Base-by-base conservation (phyloP, 306 rosid genomes). In the Lathyrus sativus region DNA sequence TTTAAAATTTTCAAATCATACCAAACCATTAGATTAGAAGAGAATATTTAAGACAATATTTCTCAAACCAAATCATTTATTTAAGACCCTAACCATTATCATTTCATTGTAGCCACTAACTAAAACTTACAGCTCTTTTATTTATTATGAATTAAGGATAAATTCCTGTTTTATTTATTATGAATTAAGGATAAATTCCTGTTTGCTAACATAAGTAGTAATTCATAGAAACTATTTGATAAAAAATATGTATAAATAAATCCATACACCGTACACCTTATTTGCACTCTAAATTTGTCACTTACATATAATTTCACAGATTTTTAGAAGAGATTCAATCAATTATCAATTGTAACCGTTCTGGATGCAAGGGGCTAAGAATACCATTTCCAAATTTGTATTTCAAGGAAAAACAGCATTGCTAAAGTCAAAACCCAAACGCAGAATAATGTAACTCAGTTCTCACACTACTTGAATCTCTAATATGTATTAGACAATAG, bases 381-480 rank as follows among this genome's bases (percentile, higher is more conserved):
- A 15, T 28, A 46, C 39, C 45, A 49, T 74, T 53, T 63, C 55
- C 26, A 68, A 19, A 29, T 29, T 75, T 26, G 37, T 12, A 56
- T 70, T 53, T 48, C 70, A 33, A 28, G 35, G 45, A 60, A 75
- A 37, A 55, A 51, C 39, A 45, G 56, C 76, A 59, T 14, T 38
- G 73, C 19, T 24, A 15, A 65, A 38, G 39, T 37, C 15, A 26
- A 18, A 35, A 39, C 44, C 38, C 22, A 46, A n/a, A 60, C 5
- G 8, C 51, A 76, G 39, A 55, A 31, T 19, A 64, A 49, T 55
- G 56, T 19, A 64, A 58, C 60, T 3, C 24, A 57, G 61, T 68
- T 63, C 39, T 58, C 65, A 55, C 49, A 57, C 71, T 28, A 33
- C 38, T 37, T 45, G 1, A 29, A 35, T 74, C 35, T 39, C 72